These are phyloP conservation scores for Chlamydomonas incerta DNA, from an alignment of 139 green algal genomes.

Conservation along the genomic window DNA sequence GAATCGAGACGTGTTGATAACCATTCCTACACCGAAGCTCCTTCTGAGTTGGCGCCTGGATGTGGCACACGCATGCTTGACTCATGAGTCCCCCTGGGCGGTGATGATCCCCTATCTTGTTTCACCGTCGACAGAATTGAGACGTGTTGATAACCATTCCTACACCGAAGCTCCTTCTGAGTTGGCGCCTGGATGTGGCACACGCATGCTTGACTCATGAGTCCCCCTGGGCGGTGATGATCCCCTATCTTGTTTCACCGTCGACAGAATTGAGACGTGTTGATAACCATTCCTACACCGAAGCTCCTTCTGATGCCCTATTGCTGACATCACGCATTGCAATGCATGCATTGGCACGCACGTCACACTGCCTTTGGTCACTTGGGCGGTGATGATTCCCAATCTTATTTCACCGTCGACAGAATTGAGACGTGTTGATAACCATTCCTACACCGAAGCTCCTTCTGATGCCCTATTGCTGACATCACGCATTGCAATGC, in stretches of 20 bases:
- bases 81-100: too few species aligned
- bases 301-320: constrained; percentile 14
- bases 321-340: not conserved
- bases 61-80: too few species aligned
- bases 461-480: not conserved
- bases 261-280: constrained; percentile 26
- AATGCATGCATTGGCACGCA: not conserved
- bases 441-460: constrained; percentile 12
- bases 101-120: not conserved
- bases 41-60: not conserved
- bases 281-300: constrained; percentile 10
- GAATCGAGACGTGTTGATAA: constrained; percentile 18
- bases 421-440: constrained; percentile 25
- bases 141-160: constrained; percentile 10
- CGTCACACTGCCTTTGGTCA: too few species aligned
- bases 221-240: too few species aligned
- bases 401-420: constrained; percentile 24
- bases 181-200: not conserved
- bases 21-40: constrained; percentile 16
- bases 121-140: constrained; percentile 32
- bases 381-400: not conserved
- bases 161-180: constrained; percentile 35
- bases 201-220: too few species aligned
- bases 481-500: not conserved
- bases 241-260: not conserved